Evolutionary conservation across 1,139 yeast genomes (phyloP), one percentile per base, ranked within the genome.

Genomic region (Sugiyamaella japonica): DNA sequence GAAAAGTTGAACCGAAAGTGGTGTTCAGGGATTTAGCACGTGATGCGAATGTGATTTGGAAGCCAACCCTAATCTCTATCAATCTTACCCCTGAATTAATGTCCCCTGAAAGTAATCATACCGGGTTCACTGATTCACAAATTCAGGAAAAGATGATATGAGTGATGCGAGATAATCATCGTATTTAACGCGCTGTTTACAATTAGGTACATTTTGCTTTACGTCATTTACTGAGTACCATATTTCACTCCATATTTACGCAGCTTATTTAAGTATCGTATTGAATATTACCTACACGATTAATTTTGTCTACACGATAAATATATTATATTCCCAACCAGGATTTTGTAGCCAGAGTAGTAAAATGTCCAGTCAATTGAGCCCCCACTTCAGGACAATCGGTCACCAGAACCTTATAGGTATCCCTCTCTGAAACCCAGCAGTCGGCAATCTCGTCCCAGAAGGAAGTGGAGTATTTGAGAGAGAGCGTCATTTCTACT

Each of bases 381-480:
- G 34, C 5, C 8, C 50, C 43, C 3, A 12, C 13, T 2, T 10
- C 12, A 7, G 50, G 25, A 10, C 25, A 23, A 20, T 47, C 50
- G 15, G 84, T 85, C 46, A 77, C 78, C 53, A 70, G 72, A 10
- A 81, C 78, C 36, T 70, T 66, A 69, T 81, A 82, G 15, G 68
- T 68, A 58, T 78, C 85, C 58, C 72, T 72, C 66, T 80, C 82
- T 13, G 76, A 71, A 54, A 75, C 72, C 85, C 85, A 82, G 60
- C 75, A 66, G 62, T 75, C 69, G 56, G 71, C 69, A 64, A 73
- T 73, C 52, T 74, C 78, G 64, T 81, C 80, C 75, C 79, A 82
- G 74, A 72, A 81, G 0, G 85, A 80, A 9, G 79, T 73, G 29
- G 83, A 79, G 59, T 81, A 81, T 61, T 77, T 79, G 57, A 76